Evolutionary conservation across 1,284 basidiomycete genomes (phyloP).

Genomic region (Tylopilus sp.): DNA sequence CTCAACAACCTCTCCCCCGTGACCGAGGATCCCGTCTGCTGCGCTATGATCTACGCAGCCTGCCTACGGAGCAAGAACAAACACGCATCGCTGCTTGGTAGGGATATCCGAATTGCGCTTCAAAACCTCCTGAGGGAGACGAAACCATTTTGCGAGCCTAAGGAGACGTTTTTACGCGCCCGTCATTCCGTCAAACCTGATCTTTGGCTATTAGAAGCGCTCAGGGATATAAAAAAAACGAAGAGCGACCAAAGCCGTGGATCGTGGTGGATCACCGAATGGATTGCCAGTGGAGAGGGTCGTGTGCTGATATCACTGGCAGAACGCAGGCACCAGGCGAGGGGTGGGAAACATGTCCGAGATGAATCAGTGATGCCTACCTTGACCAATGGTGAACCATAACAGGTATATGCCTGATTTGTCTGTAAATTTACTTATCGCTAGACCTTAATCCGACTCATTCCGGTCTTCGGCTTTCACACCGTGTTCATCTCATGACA

Average conservation of each 20-base stretch:
- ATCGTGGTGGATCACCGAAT: conserved; percentile 30
- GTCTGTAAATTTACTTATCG: background rate
- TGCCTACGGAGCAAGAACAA: conserved; percentile 40
- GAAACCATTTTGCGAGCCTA: conserved; percentile 25
- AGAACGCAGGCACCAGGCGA: conserved; percentile 17
- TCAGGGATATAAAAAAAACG: conserved; percentile 38
- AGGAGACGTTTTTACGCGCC: conserved; percentile 20
- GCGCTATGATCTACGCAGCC: conserved; percentile 52
- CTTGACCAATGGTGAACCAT: background rate
- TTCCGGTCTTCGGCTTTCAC: background rate
- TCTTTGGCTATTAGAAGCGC: conserved; percentile 39
- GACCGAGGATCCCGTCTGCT: conserved; percentile 51
- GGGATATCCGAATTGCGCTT: conserved; percentile 43
- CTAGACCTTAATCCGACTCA: conserved; percentile 1
- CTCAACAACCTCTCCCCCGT: conserved; percentile 50
- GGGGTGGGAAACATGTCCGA: conserved; percentile 3
- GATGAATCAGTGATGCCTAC: background rate
- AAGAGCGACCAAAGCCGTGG: conserved; percentile 29
- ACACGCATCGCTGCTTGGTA: conserved; percentile 40
- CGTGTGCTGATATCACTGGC: conserved; percentile 18
- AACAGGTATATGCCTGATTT: conserved; percentile 10
- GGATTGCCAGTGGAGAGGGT: conserved; percentile 26
- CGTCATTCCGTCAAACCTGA: conserved; percentile 29
- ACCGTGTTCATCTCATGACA: background rate
- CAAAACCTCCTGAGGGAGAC: conserved; percentile 33